Percentiles rank a stretch among this genome's conserved stretches.
Conservation (phyloP, 208 protist genomes). For the Wallacemonas collosoma region DNA sequence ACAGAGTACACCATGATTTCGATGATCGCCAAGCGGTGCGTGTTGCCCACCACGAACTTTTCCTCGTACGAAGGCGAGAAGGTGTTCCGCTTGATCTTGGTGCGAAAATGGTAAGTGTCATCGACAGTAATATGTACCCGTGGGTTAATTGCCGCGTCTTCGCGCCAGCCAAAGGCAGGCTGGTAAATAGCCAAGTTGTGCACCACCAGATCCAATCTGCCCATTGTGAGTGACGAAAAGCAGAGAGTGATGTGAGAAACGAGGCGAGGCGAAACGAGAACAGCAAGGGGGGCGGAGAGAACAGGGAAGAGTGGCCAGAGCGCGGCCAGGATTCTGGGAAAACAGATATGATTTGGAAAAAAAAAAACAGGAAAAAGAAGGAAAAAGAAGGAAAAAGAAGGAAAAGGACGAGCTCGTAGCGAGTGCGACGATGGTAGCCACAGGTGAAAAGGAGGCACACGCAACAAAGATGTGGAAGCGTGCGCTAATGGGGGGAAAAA, state of each 20-base stretch:
- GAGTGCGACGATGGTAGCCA: not conserved
- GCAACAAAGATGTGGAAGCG: no score
- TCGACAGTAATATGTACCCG: constrained; percentile 69
- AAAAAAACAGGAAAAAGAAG: not conserved
- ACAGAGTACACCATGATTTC: constrained; percentile 66
- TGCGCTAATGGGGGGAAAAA: no score
- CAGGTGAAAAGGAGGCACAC: no score
- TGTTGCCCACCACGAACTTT: constrained; percentile 80
- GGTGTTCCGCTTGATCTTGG: constrained; percentile 39
- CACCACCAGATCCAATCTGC: constrained; percentile 62
- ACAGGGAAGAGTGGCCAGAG: not conserved
- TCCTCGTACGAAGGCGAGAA: constrained; percentile 53
- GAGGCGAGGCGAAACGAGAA: not conserved
- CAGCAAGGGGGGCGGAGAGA: not conserved
- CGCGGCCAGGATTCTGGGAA: not conserved
- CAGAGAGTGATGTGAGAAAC: no score
- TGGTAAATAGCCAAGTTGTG: constrained; percentile 47
- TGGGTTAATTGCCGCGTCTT: constrained; percentile 34
- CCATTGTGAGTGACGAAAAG: constrained; percentile 30
- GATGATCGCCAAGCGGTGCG: constrained; percentile 73
- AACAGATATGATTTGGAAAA: not conserved
- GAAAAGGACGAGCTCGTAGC: not conserved
- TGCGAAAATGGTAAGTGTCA: constrained; percentile 72
- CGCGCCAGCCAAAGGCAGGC: constrained; percentile 30
- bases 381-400: not conserved